Base-by-base conservation (phyloP, 1,139 yeast genomes). In the Eremothecium cymbalariae region DNA sequence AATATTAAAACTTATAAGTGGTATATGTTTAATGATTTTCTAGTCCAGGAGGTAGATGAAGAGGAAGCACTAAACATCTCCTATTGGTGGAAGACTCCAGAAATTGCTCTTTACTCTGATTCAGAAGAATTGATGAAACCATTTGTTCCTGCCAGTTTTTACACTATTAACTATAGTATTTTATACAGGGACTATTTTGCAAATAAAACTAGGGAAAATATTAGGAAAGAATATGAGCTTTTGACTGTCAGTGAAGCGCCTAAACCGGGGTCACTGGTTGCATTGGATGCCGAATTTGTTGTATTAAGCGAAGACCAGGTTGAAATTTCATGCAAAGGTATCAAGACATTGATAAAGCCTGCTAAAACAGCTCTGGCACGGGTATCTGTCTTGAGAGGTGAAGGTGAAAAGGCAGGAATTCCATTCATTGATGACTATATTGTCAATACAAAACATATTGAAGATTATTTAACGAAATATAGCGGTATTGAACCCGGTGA, bases 281-380 rank as follows among this genome's bases (percentile, higher is more conserved):
- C 98, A 0, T 80, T 93, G 38, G 99, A 93, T 64, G 97, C 99
- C 0, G 99, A 93, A 57, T 93, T 93, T 65, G 97, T 93, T 5
- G 73, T 79, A 30, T 57, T 88, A 24, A 74, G 76, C 37, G 84
- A 83, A 5, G 97, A 88, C 47, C 77, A 80, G 45, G 71, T 76
- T 28, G 97, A 88, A 51, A 72, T 90, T 31, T 72, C 73, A 34
- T 70, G 77, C 36, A 75, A 74, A 43, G 97, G 97, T 0, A 53
- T 68, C 4, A 77, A 76, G 42, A 68, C 74, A 9, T 60, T 88
- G 31, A 68, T 86, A 8, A 72, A 77, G 41, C 97, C 98, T 0
- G 77, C 78, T 36, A 71, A 74, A 34, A 66, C 80, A 30, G 79
- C 94, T 3, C 64, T 93, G 22, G 98, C 98, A 0, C 69, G 98